phyloP scores from a whole-genome alignment of 192 early-diverging fungal species.

The Coemansia sp. region DNA sequence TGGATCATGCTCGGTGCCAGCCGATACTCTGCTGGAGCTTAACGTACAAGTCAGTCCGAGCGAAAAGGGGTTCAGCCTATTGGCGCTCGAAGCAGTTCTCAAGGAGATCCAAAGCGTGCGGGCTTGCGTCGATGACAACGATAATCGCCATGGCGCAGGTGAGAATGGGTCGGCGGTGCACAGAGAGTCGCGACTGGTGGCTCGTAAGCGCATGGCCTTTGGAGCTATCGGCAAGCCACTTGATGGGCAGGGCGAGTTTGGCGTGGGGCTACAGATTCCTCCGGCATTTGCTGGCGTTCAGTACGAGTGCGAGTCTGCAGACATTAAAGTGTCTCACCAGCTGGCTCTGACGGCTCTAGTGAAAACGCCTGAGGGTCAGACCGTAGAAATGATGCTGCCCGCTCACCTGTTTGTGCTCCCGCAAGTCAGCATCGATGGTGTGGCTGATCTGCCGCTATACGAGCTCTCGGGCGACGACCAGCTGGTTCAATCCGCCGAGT shows the following conservation, averaged over 20 bases:
- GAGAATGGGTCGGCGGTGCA: not conserved
- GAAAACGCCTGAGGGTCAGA: constrained; percentile 14
- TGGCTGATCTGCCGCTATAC: constrained; percentile 18
- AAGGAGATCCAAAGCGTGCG: constrained; percentile 23
- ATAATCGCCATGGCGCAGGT: not conserved
- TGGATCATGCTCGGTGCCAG: constrained; percentile 13
- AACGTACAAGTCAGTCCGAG: constrained; percentile 6
- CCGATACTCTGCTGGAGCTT: not conserved
- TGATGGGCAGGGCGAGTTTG: not conserved
- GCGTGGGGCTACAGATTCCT: constrained; percentile 12
- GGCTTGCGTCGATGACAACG: not conserved
- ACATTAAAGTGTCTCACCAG: constrained; percentile 16
- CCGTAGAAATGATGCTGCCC: constrained; percentile 23
- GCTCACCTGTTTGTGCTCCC: constrained; percentile 27
- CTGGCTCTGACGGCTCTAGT: constrained; percentile 21
- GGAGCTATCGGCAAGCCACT: constrained; percentile 7
- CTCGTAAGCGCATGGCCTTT: constrained; percentile 15
- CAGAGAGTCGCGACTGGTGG: constrained; percentile 16
- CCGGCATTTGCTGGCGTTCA: constrained; percentile 11
- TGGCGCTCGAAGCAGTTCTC: constrained; percentile 17
- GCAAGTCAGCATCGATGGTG: constrained; percentile 7
- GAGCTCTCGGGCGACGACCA: constrained; percentile 13
- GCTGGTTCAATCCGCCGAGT: constrained; percentile 18
- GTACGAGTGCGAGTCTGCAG: constrained; percentile 17
- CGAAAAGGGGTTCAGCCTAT: constrained; percentile 14